Evolutionary conservation across 2,329 filamentous ascomycete genomes (phyloP).

Genomic region (Nannizziopsis barbatae): DNA sequence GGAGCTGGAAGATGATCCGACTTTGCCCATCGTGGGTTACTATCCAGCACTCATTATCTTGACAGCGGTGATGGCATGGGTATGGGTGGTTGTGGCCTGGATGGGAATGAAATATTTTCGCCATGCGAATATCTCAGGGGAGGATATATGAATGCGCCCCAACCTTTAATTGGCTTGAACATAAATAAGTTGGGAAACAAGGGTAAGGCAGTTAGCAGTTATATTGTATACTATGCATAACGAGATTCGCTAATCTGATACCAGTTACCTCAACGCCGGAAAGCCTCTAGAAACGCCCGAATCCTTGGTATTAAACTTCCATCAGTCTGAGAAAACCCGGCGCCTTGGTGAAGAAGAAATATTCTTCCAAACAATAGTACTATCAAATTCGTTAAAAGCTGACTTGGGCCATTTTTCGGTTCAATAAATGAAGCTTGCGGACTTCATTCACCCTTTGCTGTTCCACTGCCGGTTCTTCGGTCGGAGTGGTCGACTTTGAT

Average conservation of each 20-base stretch:
- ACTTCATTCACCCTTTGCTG: not conserved
- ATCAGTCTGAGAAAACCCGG: not conserved
- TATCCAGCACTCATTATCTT: constrained; percentile 90
- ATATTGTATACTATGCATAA: no score
- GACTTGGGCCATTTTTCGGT: constrained; percentile 6
- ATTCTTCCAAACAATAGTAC: not conserved
- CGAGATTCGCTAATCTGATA: not conserved
- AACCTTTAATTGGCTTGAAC: not conserved
- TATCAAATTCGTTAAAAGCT: not conserved
- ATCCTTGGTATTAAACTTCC: not conserved
- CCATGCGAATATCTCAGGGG: constrained; percentile 78
- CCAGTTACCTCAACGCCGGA: not conserved
- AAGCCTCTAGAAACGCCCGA: not conserved
- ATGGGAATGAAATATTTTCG: constrained; percentile 99
- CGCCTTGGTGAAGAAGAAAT: not conserved
- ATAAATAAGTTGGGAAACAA: not conserved
- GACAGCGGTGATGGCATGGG: constrained; percentile 94
- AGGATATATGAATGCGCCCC: constrained; percentile 33
- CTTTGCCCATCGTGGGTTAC: constrained; percentile 89
- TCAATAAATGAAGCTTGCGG: constrained; percentile 4
- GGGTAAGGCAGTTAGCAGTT: not conserved
- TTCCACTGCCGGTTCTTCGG: constrained; percentile 1
- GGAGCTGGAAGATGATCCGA: constrained; percentile 88
- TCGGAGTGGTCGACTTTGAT: constrained; percentile 7
- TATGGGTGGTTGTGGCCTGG: constrained; percentile 96